A percentile compares a stretch with the other conserved stretches of the same genome.
Evolutionary conservation across 495 filamentous ascomycete species (phyloP).

Genomic region (Xylaria bambusicola): DNA sequence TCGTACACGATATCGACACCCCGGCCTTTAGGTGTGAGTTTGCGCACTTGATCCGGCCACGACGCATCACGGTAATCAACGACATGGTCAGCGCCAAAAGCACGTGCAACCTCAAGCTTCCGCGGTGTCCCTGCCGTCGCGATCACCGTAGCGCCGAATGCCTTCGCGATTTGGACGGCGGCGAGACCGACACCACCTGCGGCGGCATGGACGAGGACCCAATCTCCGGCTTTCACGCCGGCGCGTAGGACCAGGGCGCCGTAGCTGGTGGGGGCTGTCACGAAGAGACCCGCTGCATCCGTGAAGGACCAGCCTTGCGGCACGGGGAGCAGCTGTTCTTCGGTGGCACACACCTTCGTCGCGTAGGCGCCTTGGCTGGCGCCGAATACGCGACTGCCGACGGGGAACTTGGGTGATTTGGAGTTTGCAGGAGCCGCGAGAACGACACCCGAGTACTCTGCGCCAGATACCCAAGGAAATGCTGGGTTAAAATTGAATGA

Average conservation of each 20-base stretch:
- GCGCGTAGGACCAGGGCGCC: constrained; percentile 79
- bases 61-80: constrained; percentile 69
- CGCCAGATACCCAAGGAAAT: constrained; percentile 85
- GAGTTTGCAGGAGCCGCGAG: constrained; percentile 59
- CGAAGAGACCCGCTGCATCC: constrained; percentile 85
- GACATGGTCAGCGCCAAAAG: constrained; percentile 82
- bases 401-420: constrained; percentile 58
- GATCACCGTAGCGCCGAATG: constrained; percentile 83
- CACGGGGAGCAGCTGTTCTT: constrained; percentile 68
- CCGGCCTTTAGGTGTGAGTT: constrained; percentile 65
- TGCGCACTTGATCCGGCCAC: constrained; percentile 81
- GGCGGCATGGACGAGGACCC: constrained; percentile 88
- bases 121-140: constrained; percentile 78
- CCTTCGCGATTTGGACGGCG: constrained; percentile 91
- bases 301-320: constrained; percentile 79
- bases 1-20: constrained; percentile 88
- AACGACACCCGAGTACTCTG: constrained; percentile 82
- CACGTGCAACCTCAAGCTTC: constrained; percentile 75
- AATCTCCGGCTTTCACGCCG: constrained; percentile 74
- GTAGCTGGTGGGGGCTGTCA: constrained; percentile 90
- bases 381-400: constrained; percentile 84
- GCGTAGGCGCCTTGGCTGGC: constrained; percentile 86
- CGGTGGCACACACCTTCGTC: constrained; percentile 66
- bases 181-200: constrained; percentile 91
- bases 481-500: constrained; percentile 33